Conservation (phyloP, 129 eudicot species). For the Saposhnikovia divaricata region DNA sequence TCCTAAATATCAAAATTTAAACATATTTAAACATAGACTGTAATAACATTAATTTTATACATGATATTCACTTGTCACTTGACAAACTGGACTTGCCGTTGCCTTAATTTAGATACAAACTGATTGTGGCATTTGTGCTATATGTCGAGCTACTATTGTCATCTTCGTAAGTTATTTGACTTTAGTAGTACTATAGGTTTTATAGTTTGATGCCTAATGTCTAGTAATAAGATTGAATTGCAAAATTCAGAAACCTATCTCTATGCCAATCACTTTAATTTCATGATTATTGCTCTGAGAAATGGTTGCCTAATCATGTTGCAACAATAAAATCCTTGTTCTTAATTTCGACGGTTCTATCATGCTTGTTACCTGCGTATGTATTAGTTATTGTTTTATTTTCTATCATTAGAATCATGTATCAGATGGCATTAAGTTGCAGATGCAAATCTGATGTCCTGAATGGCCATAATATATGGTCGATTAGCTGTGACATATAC, state of each 20-base stretch:
- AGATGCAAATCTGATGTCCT: neutral
- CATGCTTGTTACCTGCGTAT: neutral
- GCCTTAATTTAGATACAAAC: slow-evolving; percentile 15
- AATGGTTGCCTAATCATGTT: neutral
- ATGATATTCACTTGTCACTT: slow-evolving; percentile 18
- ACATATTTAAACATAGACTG: neutral
- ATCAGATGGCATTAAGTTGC: neutral
- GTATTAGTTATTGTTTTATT: neutral
- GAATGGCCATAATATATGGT: neutral
- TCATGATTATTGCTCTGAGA: slow-evolving; percentile 7
- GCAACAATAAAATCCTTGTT: neutral
- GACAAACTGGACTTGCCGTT: slow-evolving; percentile 26
- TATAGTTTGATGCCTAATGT: neutral
- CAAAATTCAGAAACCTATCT: slow-evolving; percentile 1
- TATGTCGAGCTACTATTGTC: slow-evolving; percentile 2
- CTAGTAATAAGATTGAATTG: neutral
- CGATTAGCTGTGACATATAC: neutral
- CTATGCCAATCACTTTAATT: neutral
- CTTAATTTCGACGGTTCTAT: neutral
- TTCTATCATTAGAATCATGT: neutral
- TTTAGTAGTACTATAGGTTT: slow-evolving; percentile 5
- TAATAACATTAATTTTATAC: neutral
- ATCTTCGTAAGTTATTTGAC: slow-evolving; percentile 13
- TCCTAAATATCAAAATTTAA: slow-evolving; percentile 10
- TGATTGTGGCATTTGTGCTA: neutral